phyloP scores from a whole-genome alignment of 805 yeast genomes.

The Yarrowia yakushimensis region DNA sequence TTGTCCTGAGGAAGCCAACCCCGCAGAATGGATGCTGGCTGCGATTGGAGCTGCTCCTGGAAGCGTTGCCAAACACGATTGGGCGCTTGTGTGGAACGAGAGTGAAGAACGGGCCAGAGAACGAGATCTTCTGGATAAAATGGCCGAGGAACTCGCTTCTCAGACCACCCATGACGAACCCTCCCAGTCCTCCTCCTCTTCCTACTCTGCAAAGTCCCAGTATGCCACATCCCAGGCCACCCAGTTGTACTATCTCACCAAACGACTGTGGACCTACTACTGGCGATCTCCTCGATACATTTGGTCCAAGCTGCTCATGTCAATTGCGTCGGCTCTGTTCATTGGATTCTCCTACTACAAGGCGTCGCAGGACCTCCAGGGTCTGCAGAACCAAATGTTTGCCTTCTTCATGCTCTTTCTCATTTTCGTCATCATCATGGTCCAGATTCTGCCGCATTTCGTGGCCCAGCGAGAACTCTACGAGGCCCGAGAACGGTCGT shows the following conservation, averaged over 20 bases:
- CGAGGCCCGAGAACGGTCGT: slow-evolving; percentile 71
- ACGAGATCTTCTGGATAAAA: slow-evolving; percentile 49
- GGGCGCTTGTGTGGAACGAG: slow-evolving; percentile 68
- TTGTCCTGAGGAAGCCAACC: slow-evolving; percentile 70
- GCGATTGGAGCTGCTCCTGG: slow-evolving; percentile 43
- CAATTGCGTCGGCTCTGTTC: slow-evolving; percentile 53
- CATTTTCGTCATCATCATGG: slow-evolving; percentile 51
- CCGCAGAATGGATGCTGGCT: slow-evolving; percentile 91
- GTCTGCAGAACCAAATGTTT: slow-evolving; percentile 80
- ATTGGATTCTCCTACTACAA: slow-evolving; percentile 69
- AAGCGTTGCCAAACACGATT: slow-evolving; percentile 35
- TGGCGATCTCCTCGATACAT: slow-evolving; percentile 62
- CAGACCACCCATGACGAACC: slow-evolving; percentile 65
- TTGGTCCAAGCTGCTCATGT: slow-evolving; percentile 55
- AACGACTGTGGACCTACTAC: slow-evolving; percentile 56
- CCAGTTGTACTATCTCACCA: slow-evolving; percentile 47
- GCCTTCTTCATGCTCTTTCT: slow-evolving; percentile 66
- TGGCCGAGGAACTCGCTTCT: slow-evolving; percentile 53
- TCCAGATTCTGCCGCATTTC: slow-evolving; percentile 62
- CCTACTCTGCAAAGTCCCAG: slow-evolving; percentile 36
- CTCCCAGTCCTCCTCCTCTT: neutral
- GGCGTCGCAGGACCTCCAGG: slow-evolving; percentile 58
- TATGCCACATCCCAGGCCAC: slow-evolving; percentile 42
- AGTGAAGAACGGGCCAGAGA: slow-evolving; percentile 61
- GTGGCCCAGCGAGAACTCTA: slow-evolving; percentile 58